Conservation (phyloP, 2,329 filamentous ascomycete species). For the Alternaria rosae region DNA sequence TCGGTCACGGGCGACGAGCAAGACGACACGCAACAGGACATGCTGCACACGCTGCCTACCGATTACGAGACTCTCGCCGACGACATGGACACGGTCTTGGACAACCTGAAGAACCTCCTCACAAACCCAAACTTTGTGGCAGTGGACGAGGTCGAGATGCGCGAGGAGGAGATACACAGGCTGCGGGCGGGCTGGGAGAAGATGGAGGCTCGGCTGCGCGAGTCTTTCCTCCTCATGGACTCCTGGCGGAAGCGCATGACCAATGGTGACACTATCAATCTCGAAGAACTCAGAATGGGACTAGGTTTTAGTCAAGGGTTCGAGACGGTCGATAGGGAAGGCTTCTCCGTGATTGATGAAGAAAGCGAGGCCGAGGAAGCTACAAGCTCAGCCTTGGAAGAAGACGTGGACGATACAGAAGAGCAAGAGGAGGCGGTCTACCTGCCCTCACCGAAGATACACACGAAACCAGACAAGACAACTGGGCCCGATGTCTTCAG, state of each 20-base stretch:
- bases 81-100: slow-evolving; percentile 79
- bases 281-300: slow-evolving; percentile 68
- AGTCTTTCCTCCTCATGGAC: slow-evolving; percentile 89
- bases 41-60: slow-evolving; percentile 59
- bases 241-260: slow-evolving; percentile 87
- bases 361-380: slow-evolving; percentile 32
- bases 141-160: slow-evolving; percentile 89
- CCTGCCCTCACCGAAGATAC: slow-evolving; percentile 34
- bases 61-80: slow-evolving; percentile 72
- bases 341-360: slow-evolving; percentile 37
- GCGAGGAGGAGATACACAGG: slow-evolving; percentile 87
- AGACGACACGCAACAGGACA: slow-evolving; percentile 40
- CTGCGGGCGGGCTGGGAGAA: slow-evolving; percentile 88
- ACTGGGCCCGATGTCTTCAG: slow-evolving; percentile 42
- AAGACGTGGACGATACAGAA: slow-evolving; percentile 35
- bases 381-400: slow-evolving; percentile 41
- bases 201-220: slow-evolving; percentile 90
- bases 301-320: slow-evolving; percentile 62
- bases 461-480: slow-evolving; percentile 26
- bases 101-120: slow-evolving; percentile 81
- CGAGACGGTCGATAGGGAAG: slow-evolving; percentile 39
- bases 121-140: slow-evolving; percentile 97
- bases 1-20: slow-evolving; percentile 41
- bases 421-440: slow-evolving; percentile 15
- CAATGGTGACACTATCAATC: slow-evolving; percentile 70